A percentile compares a stretch with the other conserved stretches of the same genome.
These are phyloP conservation scores for Claviceps sp. DNA, from an alignment of 2,329 filamentous ascomycete genomes.

Conservation along the genomic window DNA sequence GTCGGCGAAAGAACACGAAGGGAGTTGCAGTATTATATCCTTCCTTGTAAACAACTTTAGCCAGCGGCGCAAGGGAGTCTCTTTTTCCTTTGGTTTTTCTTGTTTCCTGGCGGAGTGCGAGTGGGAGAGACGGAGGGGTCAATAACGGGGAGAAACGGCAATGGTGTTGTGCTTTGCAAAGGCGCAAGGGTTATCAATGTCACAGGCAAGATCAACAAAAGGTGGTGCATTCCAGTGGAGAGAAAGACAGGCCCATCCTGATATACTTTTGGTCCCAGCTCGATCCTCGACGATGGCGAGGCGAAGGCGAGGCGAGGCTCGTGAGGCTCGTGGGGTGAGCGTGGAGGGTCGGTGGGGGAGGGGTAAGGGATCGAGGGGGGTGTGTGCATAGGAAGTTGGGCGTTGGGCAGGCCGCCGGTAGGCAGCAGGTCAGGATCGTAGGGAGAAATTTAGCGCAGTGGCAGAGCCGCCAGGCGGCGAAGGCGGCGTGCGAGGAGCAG, in stretches of 20 bases:
- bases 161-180: neutral
- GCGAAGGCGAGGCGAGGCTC: neutral
- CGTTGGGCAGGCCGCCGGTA: neutral
- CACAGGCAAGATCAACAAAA: neutral
- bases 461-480: neutral
- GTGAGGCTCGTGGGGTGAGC: neutral
- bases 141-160: neutral
- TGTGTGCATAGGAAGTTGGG: neutral
- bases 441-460: neutral
- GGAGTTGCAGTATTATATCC: neutral
- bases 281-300: conserved; percentile 1
- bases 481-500: no score
- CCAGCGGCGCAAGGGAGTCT: neutral
- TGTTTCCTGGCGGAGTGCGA: no score
- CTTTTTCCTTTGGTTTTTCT: no score
- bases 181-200: neutral
- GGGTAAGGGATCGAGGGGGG: neutral
- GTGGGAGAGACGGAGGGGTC: neutral
- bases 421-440: neutral
- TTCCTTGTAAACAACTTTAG: neutral
- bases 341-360: neutral
- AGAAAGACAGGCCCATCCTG: conserved; percentile 4
- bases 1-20: neutral
- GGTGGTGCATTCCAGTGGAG: neutral
- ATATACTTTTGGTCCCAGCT: conserved; percentile 1